Conservation (phyloP, 1,284 basidiomycete species). For the Sanguinoderma infundibulare region DNA sequence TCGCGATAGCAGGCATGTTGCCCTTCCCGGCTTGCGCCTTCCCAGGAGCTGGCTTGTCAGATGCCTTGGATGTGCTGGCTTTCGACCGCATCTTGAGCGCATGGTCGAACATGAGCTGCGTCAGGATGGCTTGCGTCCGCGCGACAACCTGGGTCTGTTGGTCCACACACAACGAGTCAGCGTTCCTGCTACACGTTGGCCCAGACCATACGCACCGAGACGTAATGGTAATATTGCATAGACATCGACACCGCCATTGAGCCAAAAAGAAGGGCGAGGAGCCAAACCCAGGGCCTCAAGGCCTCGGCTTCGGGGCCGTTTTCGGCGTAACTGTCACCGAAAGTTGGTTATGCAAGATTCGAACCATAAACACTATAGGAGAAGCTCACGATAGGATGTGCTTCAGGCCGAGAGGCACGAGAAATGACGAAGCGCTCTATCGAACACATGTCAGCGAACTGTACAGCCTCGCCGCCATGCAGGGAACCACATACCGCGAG, state of each 20-base stretch:
- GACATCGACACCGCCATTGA: slow-evolving; percentile 45
- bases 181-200: not conserved
- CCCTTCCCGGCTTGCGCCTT: slow-evolving; percentile 41
- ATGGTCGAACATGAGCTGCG: slow-evolving; percentile 71
- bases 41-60: not conserved
- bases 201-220: slow-evolving; percentile 18
- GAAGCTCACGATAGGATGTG: slow-evolving; percentile 13
- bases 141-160: slow-evolving; percentile 37
- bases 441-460: not conserved
- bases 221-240: slow-evolving; percentile 41
- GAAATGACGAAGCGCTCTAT: slow-evolving; percentile 11
- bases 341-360: not conserved
- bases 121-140: slow-evolving; percentile 60
- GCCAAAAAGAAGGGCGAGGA: slow-evolving; percentile 59
- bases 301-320: slow-evolving; percentile 38
- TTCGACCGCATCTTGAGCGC: slow-evolving; percentile 68
- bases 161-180: not conserved
- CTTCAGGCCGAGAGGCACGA: slow-evolving; percentile 10
- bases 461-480: not conserved
- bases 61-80: slow-evolving; percentile 39
- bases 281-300: slow-evolving; percentile 60
- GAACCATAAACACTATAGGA: too few species aligned
- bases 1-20: slow-evolving; percentile 42
- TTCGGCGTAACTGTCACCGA: slow-evolving; percentile 44
- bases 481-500: not conserved